Conservation (phyloP, 2,329 filamentous ascomycete genomes). For the Cercospora zeina region DNA sequence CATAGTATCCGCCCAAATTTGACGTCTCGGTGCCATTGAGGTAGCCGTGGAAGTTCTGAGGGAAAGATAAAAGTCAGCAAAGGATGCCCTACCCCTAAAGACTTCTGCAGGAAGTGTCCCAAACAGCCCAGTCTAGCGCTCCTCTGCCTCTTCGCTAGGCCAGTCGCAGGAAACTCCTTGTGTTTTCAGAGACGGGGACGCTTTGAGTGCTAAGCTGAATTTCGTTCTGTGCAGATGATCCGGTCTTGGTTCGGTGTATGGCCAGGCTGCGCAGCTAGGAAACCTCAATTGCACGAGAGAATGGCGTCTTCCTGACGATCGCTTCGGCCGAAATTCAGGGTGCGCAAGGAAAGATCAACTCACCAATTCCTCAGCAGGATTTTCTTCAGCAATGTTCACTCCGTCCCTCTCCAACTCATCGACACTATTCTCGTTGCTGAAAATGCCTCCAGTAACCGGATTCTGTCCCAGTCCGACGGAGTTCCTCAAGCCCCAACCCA, state of each 20-base stretch:
- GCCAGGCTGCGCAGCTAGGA: background rate
- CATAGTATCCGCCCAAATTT: conserved; percentile 60
- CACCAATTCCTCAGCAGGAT: conserved; percentile 68
- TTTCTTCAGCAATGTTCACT: conserved; percentile 53
- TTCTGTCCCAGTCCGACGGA: conserved; percentile 69
- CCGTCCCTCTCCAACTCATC: conserved; percentile 56
- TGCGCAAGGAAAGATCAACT: background rate
- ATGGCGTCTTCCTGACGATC: background rate
- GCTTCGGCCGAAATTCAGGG: background rate
- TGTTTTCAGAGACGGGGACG: too few relatives aligned
- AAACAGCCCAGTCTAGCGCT: too few relatives aligned
- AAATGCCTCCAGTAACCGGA: conserved; percentile 52
- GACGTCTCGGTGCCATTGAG: conserved; percentile 52
- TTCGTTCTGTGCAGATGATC: too few relatives aligned
- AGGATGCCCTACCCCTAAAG: too few relatives aligned
- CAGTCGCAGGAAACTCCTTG: background rate
- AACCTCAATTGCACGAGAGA: background rate
- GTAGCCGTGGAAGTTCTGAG: conserved; percentile 65
- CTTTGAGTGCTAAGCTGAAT: too few relatives aligned
- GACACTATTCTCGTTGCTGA: conserved; percentile 67
- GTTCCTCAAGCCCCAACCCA: conserved; percentile 70
- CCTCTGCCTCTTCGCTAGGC: too few relatives aligned
- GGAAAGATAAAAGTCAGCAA: background rate
- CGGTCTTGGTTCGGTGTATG: too few relatives aligned
- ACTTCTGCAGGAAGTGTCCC: too few relatives aligned